Conservation (phyloP, 208 protist genomes). For the Crithidia bombi region DNA sequence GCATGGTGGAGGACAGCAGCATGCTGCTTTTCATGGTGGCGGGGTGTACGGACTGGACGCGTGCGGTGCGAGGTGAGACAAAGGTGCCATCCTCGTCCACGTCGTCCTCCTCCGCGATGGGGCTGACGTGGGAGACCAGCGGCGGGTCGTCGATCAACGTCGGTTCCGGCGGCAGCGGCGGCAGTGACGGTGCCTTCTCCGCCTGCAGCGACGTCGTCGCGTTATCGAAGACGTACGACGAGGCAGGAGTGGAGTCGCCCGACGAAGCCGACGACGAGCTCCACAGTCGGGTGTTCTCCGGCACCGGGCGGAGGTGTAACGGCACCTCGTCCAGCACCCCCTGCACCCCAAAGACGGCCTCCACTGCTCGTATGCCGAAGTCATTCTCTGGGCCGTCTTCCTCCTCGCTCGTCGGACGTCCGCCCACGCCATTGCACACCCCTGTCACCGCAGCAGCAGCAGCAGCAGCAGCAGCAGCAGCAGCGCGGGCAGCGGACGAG, state of each 20-base stretch:
- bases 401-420: not conserved
- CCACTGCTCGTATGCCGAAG: constrained; percentile 14
- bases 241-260: not conserved
- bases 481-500: not conserved
- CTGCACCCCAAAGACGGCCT: constrained; percentile 12
- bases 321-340: not conserved
- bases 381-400: constrained; percentile 5
- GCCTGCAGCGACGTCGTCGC: not conserved
- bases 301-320: constrained; percentile 11
- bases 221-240: constrained; percentile 1
- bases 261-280: constrained; percentile 14
- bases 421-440: no score
- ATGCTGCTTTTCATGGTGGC: not conserved
- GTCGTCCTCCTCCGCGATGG: constrained; percentile 3
- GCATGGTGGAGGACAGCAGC: not conserved
- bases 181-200: constrained; percentile 4
- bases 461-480: not conserved
- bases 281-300: constrained; percentile 5
- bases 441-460: not conserved
- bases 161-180: constrained; percentile 1
- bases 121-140: not conserved
- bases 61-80: not conserved
- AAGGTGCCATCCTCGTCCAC: not conserved
- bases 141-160: constrained; percentile 5
- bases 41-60: not conserved